phyloP scores from a whole-genome alignment of 352 stramenopile species.

The Phytophthora pisi region DNA sequence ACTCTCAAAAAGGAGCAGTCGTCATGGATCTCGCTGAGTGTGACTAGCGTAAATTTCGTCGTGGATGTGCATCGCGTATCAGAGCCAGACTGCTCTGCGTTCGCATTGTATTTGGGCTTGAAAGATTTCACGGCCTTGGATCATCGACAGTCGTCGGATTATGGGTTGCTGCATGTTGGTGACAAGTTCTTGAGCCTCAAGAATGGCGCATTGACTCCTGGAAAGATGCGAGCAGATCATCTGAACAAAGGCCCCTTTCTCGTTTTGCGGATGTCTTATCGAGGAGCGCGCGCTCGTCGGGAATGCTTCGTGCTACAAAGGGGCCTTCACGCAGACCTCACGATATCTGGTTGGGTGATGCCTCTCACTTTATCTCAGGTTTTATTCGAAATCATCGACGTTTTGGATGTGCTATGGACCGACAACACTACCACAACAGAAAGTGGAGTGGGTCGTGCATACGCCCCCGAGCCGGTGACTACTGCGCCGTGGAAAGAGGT shows the following conservation, averaged over 20 bases:
- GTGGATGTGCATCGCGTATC: slow-evolving; percentile 74
- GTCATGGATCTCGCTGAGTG: slow-evolving; percentile 78
- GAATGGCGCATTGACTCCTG: slow-evolving; percentile 70
- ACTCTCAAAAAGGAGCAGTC: slow-evolving; percentile 59
- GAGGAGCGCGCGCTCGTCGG: slow-evolving; percentile 42
- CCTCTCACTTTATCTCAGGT: slow-evolving; percentile 71
- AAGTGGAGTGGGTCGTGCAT: slow-evolving; percentile 19
- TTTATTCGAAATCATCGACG: slow-evolving; percentile 78
- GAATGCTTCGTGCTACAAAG: slow-evolving; percentile 68
- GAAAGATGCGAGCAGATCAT: slow-evolving; percentile 73
- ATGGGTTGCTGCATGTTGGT: slow-evolving; percentile 79
- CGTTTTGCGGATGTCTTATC: slow-evolving; percentile 67
- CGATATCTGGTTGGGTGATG: slow-evolving; percentile 81
- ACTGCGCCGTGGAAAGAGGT: slow-evolving; percentile 62
- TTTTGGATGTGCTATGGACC: slow-evolving; percentile 74
- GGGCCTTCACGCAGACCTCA: slow-evolving; percentile 65
- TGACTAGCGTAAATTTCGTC: slow-evolving; percentile 60
- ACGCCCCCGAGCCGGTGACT: slow-evolving; percentile 16
- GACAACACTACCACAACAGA: slow-evolving; percentile 18
- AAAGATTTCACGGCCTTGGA: slow-evolving; percentile 69
- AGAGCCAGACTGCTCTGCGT: slow-evolving; percentile 63
- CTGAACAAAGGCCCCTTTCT: slow-evolving; percentile 64
- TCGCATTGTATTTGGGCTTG: slow-evolving; percentile 62
- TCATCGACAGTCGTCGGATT: slow-evolving; percentile 72
- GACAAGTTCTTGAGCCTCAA: slow-evolving; percentile 86